Percentiles rank a stretch among this genome's conserved stretches.
Conservation (phyloP, 2,329 filamentous ascomycete species). For the Tolypocladium ovalisporum region DNA sequence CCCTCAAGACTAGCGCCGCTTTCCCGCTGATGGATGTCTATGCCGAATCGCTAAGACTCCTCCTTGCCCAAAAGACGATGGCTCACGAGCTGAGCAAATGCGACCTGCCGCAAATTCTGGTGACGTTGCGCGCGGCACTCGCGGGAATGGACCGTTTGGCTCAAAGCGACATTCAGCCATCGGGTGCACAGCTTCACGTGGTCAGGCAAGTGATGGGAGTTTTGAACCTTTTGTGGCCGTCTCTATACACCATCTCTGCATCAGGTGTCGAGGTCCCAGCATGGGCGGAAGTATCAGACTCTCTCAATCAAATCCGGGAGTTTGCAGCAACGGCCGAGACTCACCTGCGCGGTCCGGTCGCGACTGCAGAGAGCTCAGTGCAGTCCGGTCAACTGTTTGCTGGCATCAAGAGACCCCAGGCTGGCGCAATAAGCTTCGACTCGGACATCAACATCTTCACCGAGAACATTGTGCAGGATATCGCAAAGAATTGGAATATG, state of each 20-base stretch:
- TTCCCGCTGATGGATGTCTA: slow-evolving; percentile 43
- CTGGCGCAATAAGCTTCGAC: slow-evolving; percentile 5
- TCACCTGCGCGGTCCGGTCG: slow-evolving; percentile 9
- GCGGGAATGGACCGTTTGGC: slow-evolving; percentile 15
- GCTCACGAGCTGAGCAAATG: slow-evolving; percentile 25
- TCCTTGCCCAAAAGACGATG: slow-evolving; percentile 22
- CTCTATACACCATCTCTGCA: slow-evolving; percentile 11
- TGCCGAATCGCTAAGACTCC: slow-evolving; percentile 26
- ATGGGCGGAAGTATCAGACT: slow-evolving; percentile 10
- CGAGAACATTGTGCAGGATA: slow-evolving; percentile 31
- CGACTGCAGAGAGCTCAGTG: slow-evolving; percentile 7
- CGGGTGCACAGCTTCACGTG: slow-evolving; percentile 14
- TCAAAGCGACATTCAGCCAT: slow-evolving; percentile 9
- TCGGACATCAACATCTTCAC: slow-evolving; percentile 27
- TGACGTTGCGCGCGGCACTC: slow-evolving; percentile 19
- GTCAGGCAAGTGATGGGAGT: slow-evolving; percentile 15
- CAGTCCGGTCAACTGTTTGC: slow-evolving; percentile 11
- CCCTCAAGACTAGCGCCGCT: slow-evolving; percentile 19
- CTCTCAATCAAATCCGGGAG: slow-evolving; percentile 7
- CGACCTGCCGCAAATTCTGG: slow-evolving; percentile 19
- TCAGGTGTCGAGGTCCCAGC: slow-evolving; percentile 1
- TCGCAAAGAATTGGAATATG: slow-evolving; percentile 32
- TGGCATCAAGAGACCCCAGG: slow-evolving; percentile 5
- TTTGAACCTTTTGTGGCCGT: slow-evolving; percentile 19
- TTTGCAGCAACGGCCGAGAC: slow-evolving; percentile 9